Evolutionary conservation across 164 flowering plant genomes (phyloP).

Genomic region (Vitis rupestris): DNA sequence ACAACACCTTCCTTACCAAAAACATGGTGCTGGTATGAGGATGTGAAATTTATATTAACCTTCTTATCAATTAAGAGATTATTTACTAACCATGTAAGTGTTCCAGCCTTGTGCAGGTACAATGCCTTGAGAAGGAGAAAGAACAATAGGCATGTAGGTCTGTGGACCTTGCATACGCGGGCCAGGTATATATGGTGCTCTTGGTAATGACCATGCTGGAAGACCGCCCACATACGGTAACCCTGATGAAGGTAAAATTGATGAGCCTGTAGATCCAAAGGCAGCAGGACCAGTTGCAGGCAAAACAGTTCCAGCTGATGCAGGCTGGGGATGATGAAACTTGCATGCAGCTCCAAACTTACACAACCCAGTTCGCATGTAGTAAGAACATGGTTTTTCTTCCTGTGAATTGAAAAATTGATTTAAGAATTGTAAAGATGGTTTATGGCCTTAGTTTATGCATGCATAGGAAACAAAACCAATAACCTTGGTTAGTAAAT

Average conservation of each 20-base stretch:
- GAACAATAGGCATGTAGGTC: conserved; percentile 47
- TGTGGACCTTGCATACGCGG: conserved; percentile 47
- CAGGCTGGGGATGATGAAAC: conserved; percentile 78
- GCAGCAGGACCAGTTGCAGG: conserved; percentile 36
- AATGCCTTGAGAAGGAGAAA: conserved; percentile 56
- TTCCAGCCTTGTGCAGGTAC: conserved; percentile 64
- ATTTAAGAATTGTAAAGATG: background rate
- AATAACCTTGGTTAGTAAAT: background rate
- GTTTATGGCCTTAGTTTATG: background rate
- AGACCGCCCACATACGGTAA: conserved; percentile 42
- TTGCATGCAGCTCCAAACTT: conserved; percentile 84
- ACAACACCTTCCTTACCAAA: background rate
- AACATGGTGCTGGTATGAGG: conserved; percentile 2
- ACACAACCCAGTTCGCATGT: conserved; percentile 69
- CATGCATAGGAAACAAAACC: background rate
- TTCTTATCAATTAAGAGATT: background rate
- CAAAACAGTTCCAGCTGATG: conserved; percentile 32
- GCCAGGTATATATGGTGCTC: conserved; percentile 43
- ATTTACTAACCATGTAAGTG: conserved; percentile 52
- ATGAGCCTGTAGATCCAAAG: conserved; percentile 37
- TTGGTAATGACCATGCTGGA: conserved; percentile 54
- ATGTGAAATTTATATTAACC: background rate
- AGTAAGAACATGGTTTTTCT: conserved; percentile 62
- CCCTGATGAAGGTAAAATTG: conserved; percentile 39
- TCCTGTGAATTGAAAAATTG: conserved; percentile 34